phyloP scores from a whole-genome alignment of 1,284 basidiomycete genomes.

The Irpex sp. region DNA sequence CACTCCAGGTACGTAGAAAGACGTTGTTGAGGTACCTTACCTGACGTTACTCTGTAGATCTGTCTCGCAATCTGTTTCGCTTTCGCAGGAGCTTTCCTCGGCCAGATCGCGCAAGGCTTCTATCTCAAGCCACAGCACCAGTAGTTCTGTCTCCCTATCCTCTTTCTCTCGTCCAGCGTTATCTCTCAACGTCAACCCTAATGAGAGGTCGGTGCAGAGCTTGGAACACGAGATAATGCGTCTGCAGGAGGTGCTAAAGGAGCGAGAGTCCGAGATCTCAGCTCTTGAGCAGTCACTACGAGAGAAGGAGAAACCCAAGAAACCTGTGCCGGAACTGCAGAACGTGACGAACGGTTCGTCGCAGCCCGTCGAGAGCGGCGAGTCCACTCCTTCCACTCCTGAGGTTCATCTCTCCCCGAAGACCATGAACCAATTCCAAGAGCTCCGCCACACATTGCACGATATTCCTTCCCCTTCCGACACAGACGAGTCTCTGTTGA shows the following conservation, averaged over 20 bases:
- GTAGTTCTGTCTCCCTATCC: conserved; percentile 53
- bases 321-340: conserved; percentile 16
- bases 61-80: conserved; percentile 85
- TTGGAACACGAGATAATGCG: conserved; percentile 92
- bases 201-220: conserved; percentile 74
- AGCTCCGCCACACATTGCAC: conserved; percentile 58
- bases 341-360: conserved; percentile 16
- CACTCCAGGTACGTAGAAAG: conserved; percentile 62
- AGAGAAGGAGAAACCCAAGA: conserved; percentile 35
- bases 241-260: conserved; percentile 83
- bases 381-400: conserved; percentile 19
- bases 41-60: conserved; percentile 43
- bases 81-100: conserved; percentile 94
- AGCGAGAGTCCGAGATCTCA: conserved; percentile 84
- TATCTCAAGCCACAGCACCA: conserved; percentile 66
- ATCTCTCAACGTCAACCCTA: conserved; percentile 34
- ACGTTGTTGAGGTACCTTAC: conserved; percentile 1
- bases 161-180: conserved; percentile 49
- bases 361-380: conserved; percentile 23
- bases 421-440: conserved; percentile 68
- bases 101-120: conserved; percentile 82
- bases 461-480: conserved; percentile 36
- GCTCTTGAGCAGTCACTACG: conserved; percentile 69
- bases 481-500: conserved; percentile 64
- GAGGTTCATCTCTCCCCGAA: conserved; percentile 53